Evolutionary conservation across 1,284 basidiomycete species (phyloP).

Genomic region (Naganishia liquefaciens): DNA sequence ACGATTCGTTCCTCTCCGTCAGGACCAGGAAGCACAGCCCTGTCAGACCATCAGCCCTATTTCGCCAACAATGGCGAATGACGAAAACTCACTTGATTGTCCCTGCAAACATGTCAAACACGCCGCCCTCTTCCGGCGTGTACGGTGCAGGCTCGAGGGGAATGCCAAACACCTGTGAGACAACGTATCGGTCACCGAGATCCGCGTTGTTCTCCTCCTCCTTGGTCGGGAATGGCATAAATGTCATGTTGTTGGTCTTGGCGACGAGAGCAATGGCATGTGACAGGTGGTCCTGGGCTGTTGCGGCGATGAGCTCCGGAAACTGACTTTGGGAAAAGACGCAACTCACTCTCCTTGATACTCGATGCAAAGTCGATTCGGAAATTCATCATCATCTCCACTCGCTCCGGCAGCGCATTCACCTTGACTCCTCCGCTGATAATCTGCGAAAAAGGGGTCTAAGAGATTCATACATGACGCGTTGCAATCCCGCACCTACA

Average conservation of each 20-base stretch:
- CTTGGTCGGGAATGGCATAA: conserved; percentile 39
- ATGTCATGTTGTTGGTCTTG: conserved; percentile 40
- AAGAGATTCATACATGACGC: neutral
- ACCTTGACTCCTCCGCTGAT: conserved; percentile 54
- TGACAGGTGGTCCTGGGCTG: conserved; percentile 42
- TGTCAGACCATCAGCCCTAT: conserved; percentile 18
- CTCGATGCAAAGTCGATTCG: conserved; percentile 52
- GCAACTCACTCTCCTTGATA: conserved; percentile 37
- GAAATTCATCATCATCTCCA: conserved; percentile 48
- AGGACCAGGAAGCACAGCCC: conserved; percentile 42
- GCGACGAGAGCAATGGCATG: conserved; percentile 41
- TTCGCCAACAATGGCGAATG: neutral
- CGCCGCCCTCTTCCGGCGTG: conserved; percentile 43
- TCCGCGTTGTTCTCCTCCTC: conserved; percentile 31
- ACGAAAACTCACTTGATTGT: conserved; percentile 43
- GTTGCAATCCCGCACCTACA: conserved; percentile 26
- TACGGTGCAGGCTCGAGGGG: conserved; percentile 52
- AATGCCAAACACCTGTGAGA: conserved; percentile 45
- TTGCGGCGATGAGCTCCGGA: conserved; percentile 31
- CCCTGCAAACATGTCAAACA: conserved; percentile 53
- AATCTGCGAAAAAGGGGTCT: neutral
- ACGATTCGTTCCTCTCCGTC: conserved; percentile 46
- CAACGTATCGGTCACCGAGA: conserved; percentile 38
- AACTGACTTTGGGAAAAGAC: neutral
- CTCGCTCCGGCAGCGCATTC: conserved; percentile 54